Evolutionary conservation across 768 basidiomycete species (phyloP).

Genomic region (Goffeauzyma gilvescens): DNA sequence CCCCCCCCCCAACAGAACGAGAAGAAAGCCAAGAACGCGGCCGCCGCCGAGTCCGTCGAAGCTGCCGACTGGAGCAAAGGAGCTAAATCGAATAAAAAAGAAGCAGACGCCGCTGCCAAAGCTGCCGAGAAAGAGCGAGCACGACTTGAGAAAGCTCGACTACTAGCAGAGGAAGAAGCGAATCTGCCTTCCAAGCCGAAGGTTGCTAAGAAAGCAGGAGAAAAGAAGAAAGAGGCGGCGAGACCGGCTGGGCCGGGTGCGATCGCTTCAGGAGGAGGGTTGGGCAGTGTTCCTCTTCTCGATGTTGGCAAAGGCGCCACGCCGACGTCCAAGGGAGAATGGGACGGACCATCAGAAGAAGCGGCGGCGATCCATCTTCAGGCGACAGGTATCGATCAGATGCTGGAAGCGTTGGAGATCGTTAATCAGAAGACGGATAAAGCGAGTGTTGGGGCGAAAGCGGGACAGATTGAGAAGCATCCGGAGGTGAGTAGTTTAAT

Average conservation of each 20-base stretch:
- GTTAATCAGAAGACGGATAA: conserved; percentile 87
- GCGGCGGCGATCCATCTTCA: conserved; percentile 43
- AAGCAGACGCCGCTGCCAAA: conserved; percentile 25
- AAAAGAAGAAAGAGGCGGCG: conserved; percentile 33
- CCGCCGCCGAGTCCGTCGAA: conserved; percentile 36
- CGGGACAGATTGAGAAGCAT: conserved; percentile 69
- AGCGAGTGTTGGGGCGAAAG: conserved; percentile 62
- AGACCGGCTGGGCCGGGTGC: conserved; percentile 65
- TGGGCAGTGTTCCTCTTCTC: conserved; percentile 21
- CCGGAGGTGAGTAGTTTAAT: conserved; percentile 62
- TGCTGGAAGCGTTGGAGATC: conserved; percentile 66
- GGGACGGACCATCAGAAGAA: conserved; percentile 15
- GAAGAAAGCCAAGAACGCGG: conserved; percentile 21
- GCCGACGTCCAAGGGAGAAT: conserved; percentile 19
- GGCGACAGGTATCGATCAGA: conserved; percentile 79
- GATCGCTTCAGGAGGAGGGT: conserved; percentile 51
- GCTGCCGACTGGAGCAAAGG: conserved; percentile 34
- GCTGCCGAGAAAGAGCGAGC: conserved; percentile 39
- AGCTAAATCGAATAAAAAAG: conserved; percentile 24
- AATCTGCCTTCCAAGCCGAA: conserved; percentile 41
- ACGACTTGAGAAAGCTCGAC: conserved; percentile 65
- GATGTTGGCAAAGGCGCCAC: conserved; percentile 7
- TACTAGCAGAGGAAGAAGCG: conserved; percentile 78
- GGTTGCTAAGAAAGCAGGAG: conserved; percentile 39
- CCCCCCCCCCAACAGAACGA: conserved; percentile 12